A percentile compares a stretch with the other conserved stretches of the same genome.
These are phyloP conservation scores for Batrachochytrium dendrobatidis DNA, from an alignment of 371 early-diverging fungal species.

Conservation along the genomic window DNA sequence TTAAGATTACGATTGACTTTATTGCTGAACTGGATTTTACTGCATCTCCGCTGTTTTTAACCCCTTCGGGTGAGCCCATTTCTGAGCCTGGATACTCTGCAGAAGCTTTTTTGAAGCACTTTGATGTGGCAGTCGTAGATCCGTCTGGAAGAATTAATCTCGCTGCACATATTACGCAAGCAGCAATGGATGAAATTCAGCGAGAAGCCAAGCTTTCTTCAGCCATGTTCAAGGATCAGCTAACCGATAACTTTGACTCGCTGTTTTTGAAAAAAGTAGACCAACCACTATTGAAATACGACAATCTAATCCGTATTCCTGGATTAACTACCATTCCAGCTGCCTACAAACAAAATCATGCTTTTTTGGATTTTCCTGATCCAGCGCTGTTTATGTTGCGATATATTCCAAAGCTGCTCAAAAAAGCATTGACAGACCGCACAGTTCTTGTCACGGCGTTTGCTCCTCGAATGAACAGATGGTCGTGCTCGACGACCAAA, in stretches of 20 bases:
- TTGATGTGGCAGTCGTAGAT: slow-evolving; percentile 78
- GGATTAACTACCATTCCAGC: slow-evolving; percentile 9
- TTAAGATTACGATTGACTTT: slow-evolving; percentile 78
- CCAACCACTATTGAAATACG: slow-evolving; percentile 54
- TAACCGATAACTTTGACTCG: slow-evolving; percentile 59
- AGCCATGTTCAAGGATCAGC: slow-evolving; percentile 51
- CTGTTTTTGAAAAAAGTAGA: slow-evolving; percentile 67
- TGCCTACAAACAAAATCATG: slow-evolving; percentile 40
- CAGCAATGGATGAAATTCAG: slow-evolving; percentile 54
- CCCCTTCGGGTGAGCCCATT: slow-evolving; percentile 32
- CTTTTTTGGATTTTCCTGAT: slow-evolving; percentile 51
- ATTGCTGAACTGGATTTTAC: slow-evolving; percentile 70
- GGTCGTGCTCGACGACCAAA: slow-evolving; percentile 32
- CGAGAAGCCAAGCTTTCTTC: slow-evolving; percentile 61
- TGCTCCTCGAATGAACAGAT: slow-evolving; percentile 18
- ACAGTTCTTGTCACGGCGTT: slow-evolving; percentile 49
- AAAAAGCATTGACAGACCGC: slow-evolving; percentile 61
- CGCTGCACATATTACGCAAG: slow-evolving; percentile 52
- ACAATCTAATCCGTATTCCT: slow-evolving; percentile 45
- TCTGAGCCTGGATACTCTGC: slow-evolving; percentile 46
- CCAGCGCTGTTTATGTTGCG: slow-evolving; percentile 33
- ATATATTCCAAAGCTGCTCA: slow-evolving; percentile 46
- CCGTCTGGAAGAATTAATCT: slow-evolving; percentile 76
- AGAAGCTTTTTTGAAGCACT: slow-evolving; percentile 50
- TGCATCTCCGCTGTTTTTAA: slow-evolving; percentile 62